Percentiles rank a stretch among this genome's conserved stretches.
These are phyloP conservation scores for Mortierella antarctica DNA, from an alignment of 192 early-diverging fungal genomes.

Conservation along the genomic window DNA sequence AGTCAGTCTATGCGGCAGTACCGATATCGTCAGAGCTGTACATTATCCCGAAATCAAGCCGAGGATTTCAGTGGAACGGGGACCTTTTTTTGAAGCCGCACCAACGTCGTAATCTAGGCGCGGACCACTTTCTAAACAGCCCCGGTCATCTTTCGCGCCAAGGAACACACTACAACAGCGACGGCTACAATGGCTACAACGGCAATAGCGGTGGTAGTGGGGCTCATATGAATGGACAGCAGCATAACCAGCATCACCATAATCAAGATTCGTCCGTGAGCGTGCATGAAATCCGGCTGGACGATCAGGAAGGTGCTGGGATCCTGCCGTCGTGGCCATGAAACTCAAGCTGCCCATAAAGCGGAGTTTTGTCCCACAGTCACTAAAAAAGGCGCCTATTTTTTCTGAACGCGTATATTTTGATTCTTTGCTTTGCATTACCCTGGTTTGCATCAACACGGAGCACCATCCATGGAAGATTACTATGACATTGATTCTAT, in stretches of 20 bases:
- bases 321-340: constrained; percentile 44
- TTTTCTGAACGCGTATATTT: too few species aligned
- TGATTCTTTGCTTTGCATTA: neutral
- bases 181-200: neutral
- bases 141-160: neutral
- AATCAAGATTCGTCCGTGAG: constrained; percentile 21
- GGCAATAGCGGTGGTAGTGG: neutral
- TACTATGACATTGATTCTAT: constrained; percentile 71
- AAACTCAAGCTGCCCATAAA: neutral
- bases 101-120: constrained; percentile 38
- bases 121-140: constrained; percentile 33
- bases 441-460: neutral
- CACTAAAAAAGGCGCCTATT: too few species aligned
- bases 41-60: constrained; percentile 49
- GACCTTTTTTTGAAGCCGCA: constrained; percentile 50
- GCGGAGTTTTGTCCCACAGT: too few species aligned
- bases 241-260: constrained; percentile 17
- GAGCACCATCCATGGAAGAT: constrained; percentile 44
- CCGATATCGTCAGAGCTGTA: constrained; percentile 40
- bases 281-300: constrained; percentile 46
- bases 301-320: constrained; percentile 30
- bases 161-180: neutral
- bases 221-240: constrained; percentile 8
- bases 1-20: constrained; percentile 44
- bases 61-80: constrained; percentile 50